Evolutionary conservation across 2,329 filamentous ascomycete genomes (phyloP).

Genomic region (Pseudohalonectria lignicola): DNA sequence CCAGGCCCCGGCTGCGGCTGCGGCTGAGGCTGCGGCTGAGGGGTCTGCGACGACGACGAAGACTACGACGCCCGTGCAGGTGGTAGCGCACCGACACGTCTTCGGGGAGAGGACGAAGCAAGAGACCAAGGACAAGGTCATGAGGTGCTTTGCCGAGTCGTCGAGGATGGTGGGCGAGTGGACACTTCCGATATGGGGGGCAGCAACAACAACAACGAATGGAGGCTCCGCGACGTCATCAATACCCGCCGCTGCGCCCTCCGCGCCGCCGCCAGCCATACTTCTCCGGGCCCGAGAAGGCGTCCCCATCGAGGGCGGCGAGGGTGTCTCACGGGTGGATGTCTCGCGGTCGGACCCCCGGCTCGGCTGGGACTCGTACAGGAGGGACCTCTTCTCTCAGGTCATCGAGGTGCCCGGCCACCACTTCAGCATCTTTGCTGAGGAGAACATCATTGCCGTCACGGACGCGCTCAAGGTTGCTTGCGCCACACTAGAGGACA

Average conservation of each 20-base stretch:
- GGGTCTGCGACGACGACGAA: constrained; percentile 3
- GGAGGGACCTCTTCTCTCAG: constrained; percentile 28
- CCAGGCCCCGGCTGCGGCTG: background rate
- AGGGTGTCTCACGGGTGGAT: constrained; percentile 25
- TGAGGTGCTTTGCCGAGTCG: constrained; percentile 30
- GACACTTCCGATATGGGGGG: constrained; percentile 19
- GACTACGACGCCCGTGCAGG: background rate
- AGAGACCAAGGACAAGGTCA: constrained; percentile 16
- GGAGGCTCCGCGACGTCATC: background rate
- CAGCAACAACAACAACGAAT: background rate
- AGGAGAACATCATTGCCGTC: constrained; percentile 13
- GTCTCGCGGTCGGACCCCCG: constrained; percentile 24
- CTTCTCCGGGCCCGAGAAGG: constrained; percentile 32
- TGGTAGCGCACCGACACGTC: constrained; percentile 1
- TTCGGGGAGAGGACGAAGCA: constrained; percentile 11
- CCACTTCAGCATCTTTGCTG: constrained; percentile 36
- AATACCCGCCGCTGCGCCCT: background rate
- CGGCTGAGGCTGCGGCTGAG: background rate
- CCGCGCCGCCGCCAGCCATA: constrained; percentile 25
- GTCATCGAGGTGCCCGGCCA: constrained; percentile 39
- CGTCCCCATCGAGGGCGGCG: constrained; percentile 20
- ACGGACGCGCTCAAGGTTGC: constrained; percentile 15
- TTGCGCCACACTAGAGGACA: constrained; percentile 13
- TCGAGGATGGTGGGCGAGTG: constrained; percentile 27
- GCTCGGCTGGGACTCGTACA: constrained; percentile 39